Evolutionary conservation across 176 grass and related monocot genomes (phyloP).

Genomic region (Phoenix roebelenii): DNA sequence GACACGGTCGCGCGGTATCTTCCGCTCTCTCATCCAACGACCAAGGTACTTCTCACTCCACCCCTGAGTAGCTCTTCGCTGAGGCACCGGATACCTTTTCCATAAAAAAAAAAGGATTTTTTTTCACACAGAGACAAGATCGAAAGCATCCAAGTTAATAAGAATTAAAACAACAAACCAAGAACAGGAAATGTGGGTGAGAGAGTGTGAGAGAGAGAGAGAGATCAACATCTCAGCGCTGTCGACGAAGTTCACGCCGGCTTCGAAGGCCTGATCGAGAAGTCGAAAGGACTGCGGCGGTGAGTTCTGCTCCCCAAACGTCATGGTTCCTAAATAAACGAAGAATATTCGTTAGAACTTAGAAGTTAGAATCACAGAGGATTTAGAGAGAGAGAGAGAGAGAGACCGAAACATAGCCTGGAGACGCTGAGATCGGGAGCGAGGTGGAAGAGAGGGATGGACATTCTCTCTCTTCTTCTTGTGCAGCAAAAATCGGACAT

Average conservation of each 20-base stretch:
- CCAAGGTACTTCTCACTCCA: slow-evolving; percentile 73
- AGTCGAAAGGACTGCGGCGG: slow-evolving; percentile 50
- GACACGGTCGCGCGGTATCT: slow-evolving; percentile 38
- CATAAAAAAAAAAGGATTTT: background rate
- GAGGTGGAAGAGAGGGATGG: slow-evolving; percentile 49
- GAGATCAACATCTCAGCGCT: slow-evolving; percentile 60
- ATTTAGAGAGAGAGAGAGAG: background rate
- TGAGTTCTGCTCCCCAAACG: slow-evolving; percentile 76
- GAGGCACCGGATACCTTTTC: slow-evolving; percentile 72
- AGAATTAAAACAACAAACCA: too few species aligned
- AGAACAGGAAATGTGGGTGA: background rate
- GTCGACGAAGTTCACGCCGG: slow-evolving; percentile 85
- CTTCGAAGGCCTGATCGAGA: slow-evolving; percentile 48
- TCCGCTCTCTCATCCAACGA: slow-evolving; percentile 46
- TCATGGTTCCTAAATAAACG: slow-evolving; percentile 61
- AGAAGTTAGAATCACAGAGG: background rate
- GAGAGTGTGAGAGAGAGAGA: background rate
- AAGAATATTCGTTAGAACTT: background rate
- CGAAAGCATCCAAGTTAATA: too few species aligned
- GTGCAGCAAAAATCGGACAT: too few species aligned
- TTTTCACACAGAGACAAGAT: too few species aligned
- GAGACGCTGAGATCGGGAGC: slow-evolving; percentile 64
- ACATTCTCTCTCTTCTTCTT: slow-evolving; percentile 15
- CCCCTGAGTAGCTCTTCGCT: slow-evolving; percentile 53
- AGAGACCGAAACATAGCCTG: slow-evolving; percentile 60